Conservation (phyloP, 345 rosid genomes). For the Hevea brasiliensis region DNA sequence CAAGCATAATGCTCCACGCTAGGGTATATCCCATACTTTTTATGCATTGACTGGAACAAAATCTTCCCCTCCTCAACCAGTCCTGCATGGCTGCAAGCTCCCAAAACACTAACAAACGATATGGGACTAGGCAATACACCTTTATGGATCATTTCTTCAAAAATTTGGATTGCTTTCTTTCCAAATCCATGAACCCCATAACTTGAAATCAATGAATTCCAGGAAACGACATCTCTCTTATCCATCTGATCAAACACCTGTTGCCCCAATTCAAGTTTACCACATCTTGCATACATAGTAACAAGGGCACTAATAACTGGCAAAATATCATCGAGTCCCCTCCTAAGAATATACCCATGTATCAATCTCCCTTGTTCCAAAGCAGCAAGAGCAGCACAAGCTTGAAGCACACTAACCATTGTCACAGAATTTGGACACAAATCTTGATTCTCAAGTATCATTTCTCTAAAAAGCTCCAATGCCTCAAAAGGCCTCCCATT, state of each 20-base stretch:
- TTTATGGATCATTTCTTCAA: constrained; percentile 21
- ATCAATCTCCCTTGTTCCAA: constrained; percentile 44
- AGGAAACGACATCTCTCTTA: constrained; percentile 26
- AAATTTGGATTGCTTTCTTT: constrained; percentile 28
- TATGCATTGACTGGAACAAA: constrained; percentile 27
- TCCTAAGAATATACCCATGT: constrained; percentile 38
- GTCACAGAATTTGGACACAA: constrained; percentile 34
- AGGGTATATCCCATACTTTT: constrained; percentile 15
- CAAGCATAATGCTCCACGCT: constrained; percentile 80
- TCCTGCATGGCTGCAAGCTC: constrained; percentile 36
- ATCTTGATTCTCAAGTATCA: constrained; percentile 24
- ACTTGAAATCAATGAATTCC: constrained; percentile 34
- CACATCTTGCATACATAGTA: constrained; percentile 34
- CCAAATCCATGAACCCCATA: constrained; percentile 36
- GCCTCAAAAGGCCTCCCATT: constrained; percentile 24
- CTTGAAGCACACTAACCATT: constrained; percentile 39
- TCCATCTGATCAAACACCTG: constrained; percentile 27
- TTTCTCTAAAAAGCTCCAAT: constrained; percentile 31
- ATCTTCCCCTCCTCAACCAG: constrained; percentile 30
- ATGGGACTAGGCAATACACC: constrained; percentile 26
- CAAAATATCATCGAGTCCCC: constrained; percentile 28
- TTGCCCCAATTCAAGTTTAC: constrained; percentile 26
- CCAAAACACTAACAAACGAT: constrained; percentile 26
- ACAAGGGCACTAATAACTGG: constrained; percentile 30
- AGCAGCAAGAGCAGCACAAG: constrained; percentile 42